Conservation (phyloP, 2,329 filamentous ascomycete species). For the Microcyclosporella mali region DNA sequence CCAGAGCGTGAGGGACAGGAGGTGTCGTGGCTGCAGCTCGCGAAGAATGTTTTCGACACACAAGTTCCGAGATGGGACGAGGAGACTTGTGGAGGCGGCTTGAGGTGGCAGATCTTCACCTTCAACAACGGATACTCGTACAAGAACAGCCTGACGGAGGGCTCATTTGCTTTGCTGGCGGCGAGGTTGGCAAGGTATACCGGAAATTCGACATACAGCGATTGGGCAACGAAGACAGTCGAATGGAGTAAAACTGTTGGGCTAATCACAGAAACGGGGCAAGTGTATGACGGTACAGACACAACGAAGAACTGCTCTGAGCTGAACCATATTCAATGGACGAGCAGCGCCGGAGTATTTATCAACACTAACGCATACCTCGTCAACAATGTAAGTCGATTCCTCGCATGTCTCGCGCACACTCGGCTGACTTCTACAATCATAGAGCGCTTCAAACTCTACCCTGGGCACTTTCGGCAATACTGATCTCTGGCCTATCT, state of each 20-base stretch:
- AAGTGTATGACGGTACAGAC: conserved; percentile 58
- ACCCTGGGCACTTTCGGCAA: conserved; percentile 25
- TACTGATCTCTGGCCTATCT: conserved; percentile 4
- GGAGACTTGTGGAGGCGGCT: conserved; percentile 60
- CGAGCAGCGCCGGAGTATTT: conserved; percentile 60
- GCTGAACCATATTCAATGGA: conserved; percentile 50
- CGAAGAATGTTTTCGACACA: conserved; percentile 70
- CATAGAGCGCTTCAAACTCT: not conserved
- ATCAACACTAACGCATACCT: conserved; percentile 59
- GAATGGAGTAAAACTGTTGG: conserved; percentile 56
- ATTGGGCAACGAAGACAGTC: conserved; percentile 63
- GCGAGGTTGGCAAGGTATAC: conserved; percentile 43
- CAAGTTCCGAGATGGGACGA: conserved; percentile 66
- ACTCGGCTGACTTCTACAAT: conserved; percentile 1
- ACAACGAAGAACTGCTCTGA: conserved; percentile 49
- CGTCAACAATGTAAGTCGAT: conserved; percentile 43
- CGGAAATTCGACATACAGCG: conserved; percentile 49
- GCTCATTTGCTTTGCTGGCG: conserved; percentile 74
- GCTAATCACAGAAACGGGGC: conserved; percentile 46
- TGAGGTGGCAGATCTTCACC: conserved; percentile 79
- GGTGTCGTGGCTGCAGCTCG: conserved; percentile 59
- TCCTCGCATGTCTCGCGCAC: conserved; percentile 1
- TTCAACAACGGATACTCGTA: conserved; percentile 74
- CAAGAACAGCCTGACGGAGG: conserved; percentile 77
- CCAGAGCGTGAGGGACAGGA: conserved; percentile 37